phyloP scores from a whole-genome alignment of 441 rosid genomes.

The Croton laevigatus region DNA sequence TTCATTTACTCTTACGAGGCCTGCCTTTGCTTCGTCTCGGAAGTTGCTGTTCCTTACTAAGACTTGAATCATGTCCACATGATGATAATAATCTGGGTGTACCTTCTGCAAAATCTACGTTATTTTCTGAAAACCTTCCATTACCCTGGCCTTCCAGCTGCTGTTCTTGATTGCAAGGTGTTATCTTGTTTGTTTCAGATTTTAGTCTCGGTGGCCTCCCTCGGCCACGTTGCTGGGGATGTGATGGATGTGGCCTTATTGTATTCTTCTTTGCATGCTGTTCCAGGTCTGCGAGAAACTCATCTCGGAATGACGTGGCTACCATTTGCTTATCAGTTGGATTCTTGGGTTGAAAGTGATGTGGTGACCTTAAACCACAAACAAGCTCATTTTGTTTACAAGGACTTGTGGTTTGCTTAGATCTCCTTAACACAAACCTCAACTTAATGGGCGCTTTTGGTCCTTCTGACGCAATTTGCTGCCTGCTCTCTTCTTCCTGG shows the following conservation, averaged over 20 bases:
- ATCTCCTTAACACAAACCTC: slow-evolving; percentile 9
- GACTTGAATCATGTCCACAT: neutral
- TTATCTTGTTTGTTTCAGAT: neutral
- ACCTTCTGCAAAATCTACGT: neutral
- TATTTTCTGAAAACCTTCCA: neutral
- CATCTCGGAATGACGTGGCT: neutral
- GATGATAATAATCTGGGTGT: neutral
- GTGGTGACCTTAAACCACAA: neutral
- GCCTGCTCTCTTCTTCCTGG: slow-evolving; percentile 6
- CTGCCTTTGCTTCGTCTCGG: neutral
- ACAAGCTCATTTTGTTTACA: neutral
- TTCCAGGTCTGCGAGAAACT: neutral
- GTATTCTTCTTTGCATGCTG: neutral
- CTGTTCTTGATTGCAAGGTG: slow-evolving; percentile 1
- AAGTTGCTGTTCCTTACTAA: neutral
- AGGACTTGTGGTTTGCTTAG: neutral
- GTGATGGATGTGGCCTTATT: neutral
- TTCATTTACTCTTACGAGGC: neutral
- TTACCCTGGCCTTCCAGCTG: neutral
- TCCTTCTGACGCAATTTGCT: neutral
- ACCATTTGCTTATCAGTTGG: neutral
- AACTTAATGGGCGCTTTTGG: neutral
- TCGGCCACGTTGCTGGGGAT: neutral
- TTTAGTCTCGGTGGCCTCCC: neutral
- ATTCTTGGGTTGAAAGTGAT: neutral